These are phyloP conservation scores for Stephania cephalantha DNA, from an alignment of 164 flowering plant genomes.

Conservation along the genomic window DNA sequence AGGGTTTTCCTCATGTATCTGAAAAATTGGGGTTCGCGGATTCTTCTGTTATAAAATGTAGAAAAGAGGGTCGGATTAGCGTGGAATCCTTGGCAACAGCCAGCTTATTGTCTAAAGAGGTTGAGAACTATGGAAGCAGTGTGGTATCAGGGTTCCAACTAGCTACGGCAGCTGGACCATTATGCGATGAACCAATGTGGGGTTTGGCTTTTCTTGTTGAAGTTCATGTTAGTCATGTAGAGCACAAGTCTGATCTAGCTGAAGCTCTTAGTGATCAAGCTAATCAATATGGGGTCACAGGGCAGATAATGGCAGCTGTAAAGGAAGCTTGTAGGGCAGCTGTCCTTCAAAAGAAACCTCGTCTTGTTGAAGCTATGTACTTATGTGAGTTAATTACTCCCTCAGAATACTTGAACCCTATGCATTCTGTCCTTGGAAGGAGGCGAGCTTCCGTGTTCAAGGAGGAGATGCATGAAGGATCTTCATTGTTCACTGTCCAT, in stretches of 20 bases:
- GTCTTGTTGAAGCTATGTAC: conserved; percentile 83
- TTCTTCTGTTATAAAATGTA: conserved; percentile 2
- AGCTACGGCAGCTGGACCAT: conserved; percentile 81
- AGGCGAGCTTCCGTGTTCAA: conserved; percentile 71
- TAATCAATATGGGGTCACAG: conserved; percentile 61
- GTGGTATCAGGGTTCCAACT: conserved; percentile 82
- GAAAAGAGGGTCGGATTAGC: conserved; percentile 7
- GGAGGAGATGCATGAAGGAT: conserved; percentile 93
- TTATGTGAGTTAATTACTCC: conserved; percentile 85
- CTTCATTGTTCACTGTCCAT: conserved; percentile 82
- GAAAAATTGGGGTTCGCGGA: conserved; percentile 51
- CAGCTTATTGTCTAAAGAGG: conserved; percentile 36
- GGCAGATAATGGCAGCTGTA: conserved; percentile 81
- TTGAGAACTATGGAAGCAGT: conserved; percentile 60
- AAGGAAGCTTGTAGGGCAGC: conserved; percentile 84
- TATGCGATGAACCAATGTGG: conserved; percentile 97
- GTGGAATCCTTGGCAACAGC: conserved; percentile 19
- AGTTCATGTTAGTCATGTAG: conserved; percentile 41
- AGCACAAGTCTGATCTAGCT: conserved; percentile 27
- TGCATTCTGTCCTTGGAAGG: conserved; percentile 76
- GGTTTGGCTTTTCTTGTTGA: conserved; percentile 75
- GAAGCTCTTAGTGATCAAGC: conserved; percentile 29
- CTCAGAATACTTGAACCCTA: conserved; percentile 63
- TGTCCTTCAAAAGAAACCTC: conserved; percentile 68
- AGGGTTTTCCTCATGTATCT: conserved; percentile 61